A percentile compares a stretch with the other conserved stretches of the same genome.
phyloP scores from a whole-genome alignment of 1,284 basidiomycete genomes.

The Afroboletus lepidellus region DNA sequence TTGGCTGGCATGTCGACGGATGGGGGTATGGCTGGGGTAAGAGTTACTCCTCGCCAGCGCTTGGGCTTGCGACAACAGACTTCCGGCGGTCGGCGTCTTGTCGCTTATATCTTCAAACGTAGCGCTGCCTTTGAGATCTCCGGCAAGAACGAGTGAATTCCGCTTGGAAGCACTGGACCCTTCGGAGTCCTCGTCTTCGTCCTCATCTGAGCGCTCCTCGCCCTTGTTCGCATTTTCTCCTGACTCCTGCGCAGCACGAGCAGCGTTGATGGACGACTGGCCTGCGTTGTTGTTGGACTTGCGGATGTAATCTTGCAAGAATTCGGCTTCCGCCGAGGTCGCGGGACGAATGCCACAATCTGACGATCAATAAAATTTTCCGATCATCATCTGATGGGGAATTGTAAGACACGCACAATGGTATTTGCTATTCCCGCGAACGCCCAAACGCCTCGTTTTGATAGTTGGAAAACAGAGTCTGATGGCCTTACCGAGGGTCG shows the following conservation, averaged over 20 bases:
- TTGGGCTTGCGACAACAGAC: constrained; percentile 73
- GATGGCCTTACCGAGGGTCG: constrained; percentile 91
- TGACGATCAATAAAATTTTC: constrained; percentile 42
- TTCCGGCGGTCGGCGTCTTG: constrained; percentile 79
- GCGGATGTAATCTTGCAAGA: constrained; percentile 86
- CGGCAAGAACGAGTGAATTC: constrained; percentile 65
- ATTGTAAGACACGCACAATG: constrained; percentile 63
- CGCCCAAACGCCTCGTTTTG: constrained; percentile 88
- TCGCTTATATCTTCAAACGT: constrained; percentile 67
- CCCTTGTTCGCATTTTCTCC: constrained; percentile 51
- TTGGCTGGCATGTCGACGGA: constrained; percentile 64
- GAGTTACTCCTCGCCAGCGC: constrained; percentile 51
- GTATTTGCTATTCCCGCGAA: constrained; percentile 90
- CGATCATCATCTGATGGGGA: constrained; percentile 31
- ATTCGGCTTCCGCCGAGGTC: constrained; percentile 84
- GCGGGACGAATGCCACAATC: constrained; percentile 89
- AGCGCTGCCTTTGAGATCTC: constrained; percentile 56
- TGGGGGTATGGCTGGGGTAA: constrained; percentile 69
- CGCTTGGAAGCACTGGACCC: constrained; percentile 67
- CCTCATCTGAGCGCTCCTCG: constrained; percentile 74
- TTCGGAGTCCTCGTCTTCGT: constrained; percentile 82
- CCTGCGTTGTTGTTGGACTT: constrained; percentile 83
- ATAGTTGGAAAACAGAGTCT: constrained; percentile 89
- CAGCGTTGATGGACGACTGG: constrained; percentile 68
- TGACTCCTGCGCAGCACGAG: constrained; percentile 63